phyloP scores from a whole-genome alignment of 2,329 filamentous ascomycete genomes.

The Colletotrichum limetticola region DNA sequence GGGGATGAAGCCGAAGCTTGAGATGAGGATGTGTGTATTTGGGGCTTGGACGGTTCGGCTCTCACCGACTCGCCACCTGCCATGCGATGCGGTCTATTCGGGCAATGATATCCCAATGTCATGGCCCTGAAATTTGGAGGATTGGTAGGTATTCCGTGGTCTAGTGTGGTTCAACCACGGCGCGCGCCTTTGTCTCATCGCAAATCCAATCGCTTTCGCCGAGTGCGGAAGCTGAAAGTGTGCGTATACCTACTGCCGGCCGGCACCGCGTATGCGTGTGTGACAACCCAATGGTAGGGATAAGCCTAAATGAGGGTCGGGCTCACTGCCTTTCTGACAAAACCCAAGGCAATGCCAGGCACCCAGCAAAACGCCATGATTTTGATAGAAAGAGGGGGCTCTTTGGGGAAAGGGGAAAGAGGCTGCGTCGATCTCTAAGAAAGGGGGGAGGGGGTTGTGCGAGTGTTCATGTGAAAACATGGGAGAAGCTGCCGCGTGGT shows the following conservation, averaged over 20 bases:
- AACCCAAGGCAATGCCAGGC: neutral
- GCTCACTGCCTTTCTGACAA: neutral
- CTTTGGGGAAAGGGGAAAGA: conserved; percentile 17
- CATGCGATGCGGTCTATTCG: conserved; percentile 12
- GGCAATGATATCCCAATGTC: conserved; percentile 19
- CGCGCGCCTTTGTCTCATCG: neutral
- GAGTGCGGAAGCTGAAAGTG: neutral
- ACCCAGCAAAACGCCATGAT: conserved; percentile 10
- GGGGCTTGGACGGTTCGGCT: conserved; percentile 11
- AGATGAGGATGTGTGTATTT: neutral
- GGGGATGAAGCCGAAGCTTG: neutral
- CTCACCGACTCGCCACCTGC: conserved; percentile 29
- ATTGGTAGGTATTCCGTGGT: neutral
- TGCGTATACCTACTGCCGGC: neutral
- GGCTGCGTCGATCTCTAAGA: conserved; percentile 18
- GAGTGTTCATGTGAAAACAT: conserved; percentile 4
- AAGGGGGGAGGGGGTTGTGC: conserved; percentile 2
- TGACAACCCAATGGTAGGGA: conserved; percentile 15
- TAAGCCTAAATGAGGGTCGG: conserved; percentile 13
- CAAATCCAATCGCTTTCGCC: neutral
- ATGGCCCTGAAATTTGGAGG: neutral
- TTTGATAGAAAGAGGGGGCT: conserved; percentile 1
- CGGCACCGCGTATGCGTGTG: neutral
- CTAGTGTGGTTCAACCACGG: neutral
- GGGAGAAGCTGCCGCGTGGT: conserved; percentile 22